phyloP scores from a whole-genome alignment of 2,329 filamentous ascomycete genomes.

The Diaporthe helianthi region DNA sequence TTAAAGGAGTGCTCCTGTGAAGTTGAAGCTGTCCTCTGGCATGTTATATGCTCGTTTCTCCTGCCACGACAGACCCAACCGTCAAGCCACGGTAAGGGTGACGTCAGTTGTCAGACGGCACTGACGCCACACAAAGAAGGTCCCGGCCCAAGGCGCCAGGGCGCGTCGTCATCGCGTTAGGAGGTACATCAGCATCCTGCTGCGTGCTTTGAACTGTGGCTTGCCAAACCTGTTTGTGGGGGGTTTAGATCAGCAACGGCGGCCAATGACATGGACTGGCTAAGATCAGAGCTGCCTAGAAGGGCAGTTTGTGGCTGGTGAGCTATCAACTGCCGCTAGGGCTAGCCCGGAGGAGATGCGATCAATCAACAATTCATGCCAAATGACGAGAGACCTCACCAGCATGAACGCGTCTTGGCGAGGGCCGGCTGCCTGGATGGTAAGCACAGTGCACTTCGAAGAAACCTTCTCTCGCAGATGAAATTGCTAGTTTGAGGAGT shows the following conservation, averaged over 20 bases:
- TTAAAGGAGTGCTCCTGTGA: not conserved
- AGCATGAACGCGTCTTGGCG: not conserved
- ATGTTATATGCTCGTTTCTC: not conserved
- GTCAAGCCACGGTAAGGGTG: constrained; percentile 30
- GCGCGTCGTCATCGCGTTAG: constrained; percentile 20
- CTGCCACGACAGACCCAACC: not conserved
- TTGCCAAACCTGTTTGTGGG: constrained; percentile 20
- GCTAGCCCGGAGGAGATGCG: not conserved
- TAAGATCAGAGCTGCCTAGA: constrained; percentile 2
- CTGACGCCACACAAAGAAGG: constrained; percentile 22
- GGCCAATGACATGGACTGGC: not conserved
- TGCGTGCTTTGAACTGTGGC: not conserved
- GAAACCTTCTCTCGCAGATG: not conserved
- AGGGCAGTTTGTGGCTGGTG: constrained; percentile 16
- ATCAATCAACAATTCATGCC: not conserved
- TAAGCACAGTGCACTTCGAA: no score
- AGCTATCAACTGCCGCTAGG: constrained; percentile 6
- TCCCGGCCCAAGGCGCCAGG: not conserved
- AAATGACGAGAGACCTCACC: not conserved
- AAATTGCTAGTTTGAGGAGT: not conserved
- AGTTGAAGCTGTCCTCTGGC: not conserved
- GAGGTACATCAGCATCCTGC: not conserved
- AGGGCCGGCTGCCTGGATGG: not conserved
- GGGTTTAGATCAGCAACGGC: constrained; percentile 5
- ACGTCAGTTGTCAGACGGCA: constrained; percentile 16